Percentiles rank a stretch among this genome's conserved stretches.
Conservation (phyloP, 108 stramenopile genomes). For the Parietichytrium sp. region DNA sequence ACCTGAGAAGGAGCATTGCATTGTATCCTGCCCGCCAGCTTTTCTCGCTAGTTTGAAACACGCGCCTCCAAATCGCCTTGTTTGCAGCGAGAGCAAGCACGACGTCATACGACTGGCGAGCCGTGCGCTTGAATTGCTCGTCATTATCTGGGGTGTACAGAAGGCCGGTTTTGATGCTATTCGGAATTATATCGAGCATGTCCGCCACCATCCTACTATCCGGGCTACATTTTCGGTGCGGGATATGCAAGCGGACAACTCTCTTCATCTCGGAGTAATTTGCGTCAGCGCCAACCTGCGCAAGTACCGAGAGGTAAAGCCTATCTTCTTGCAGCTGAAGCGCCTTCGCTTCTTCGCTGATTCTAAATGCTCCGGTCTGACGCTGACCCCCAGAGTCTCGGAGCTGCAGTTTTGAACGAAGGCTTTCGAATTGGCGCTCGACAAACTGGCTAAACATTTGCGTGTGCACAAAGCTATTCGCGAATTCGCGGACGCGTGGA, state of each 20-base stretch:
- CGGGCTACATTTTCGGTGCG: neutral
- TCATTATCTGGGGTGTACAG: neutral
- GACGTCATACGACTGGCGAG: neutral
- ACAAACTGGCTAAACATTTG: constrained; percentile 31
- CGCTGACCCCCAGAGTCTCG: neutral
- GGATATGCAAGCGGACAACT: neutral
- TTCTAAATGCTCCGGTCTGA: neutral
- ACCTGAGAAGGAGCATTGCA: neutral
- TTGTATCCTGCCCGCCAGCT: constrained; percentile 27
- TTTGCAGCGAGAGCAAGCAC: neutral
- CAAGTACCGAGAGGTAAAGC: neutral
- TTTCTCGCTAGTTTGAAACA: neutral
- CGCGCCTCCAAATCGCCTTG: constrained; percentile 13
- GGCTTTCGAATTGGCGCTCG: constrained; percentile 3
- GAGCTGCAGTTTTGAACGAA: neutral
- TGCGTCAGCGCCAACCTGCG: neutral
- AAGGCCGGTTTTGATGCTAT: neutral
- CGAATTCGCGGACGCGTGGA: neutral
- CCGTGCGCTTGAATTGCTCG: neutral
- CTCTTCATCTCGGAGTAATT: neutral
- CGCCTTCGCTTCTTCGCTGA: neutral
- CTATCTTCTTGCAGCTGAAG: neutral
- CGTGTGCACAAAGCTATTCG: neutral
- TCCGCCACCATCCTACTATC: neutral
- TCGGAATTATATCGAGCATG: neutral